These are phyloP conservation scores for Rhododendron griersonianum DNA, from an alignment of 148 eudicot species.

Conservation along the genomic window DNA sequence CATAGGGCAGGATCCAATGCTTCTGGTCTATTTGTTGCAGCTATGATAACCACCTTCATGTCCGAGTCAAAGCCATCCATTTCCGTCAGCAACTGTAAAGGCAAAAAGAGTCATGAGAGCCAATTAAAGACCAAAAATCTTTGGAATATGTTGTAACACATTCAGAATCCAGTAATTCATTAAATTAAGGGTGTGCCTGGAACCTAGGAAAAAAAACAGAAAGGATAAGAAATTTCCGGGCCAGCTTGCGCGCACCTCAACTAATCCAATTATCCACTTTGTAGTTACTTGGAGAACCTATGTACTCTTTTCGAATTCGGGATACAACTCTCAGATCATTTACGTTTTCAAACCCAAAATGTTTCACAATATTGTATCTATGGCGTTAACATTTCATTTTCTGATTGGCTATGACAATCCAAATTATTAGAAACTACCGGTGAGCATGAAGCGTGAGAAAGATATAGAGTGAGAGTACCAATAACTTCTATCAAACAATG, in stretches of 20 bases:
- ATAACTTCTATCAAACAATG: background rate
- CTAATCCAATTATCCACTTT: background rate
- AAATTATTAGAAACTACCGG: background rate
- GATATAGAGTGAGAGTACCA: background rate
- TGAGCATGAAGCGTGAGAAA: background rate
- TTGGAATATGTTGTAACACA: background rate
- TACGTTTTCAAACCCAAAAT: background rate
- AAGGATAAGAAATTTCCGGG: background rate
- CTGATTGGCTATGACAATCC: too few species aligned
- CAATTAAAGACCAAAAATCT: background rate
- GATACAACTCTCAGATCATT: background rate
- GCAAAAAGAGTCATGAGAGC: conserved; percentile 4
- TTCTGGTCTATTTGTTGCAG: conserved; percentile 97
- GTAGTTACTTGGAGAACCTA: background rate
- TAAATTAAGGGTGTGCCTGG: background rate
- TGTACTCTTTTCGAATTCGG: background rate
- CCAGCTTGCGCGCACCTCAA: background rate
- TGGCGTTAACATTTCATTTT: background rate
- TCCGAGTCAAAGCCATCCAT: conserved; percentile 98
- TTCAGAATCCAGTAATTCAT: background rate
- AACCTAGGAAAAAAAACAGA: background rate
- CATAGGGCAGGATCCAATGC: conserved; percentile 94
- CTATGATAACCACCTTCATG: conserved; percentile 76
- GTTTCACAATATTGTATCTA: background rate
- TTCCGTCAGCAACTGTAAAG: conserved; percentile 76